Evolutionary conservation across 2,329 filamentous ascomycete genomes (phyloP), one percentile per base, ranked within the genome.

Genomic region (Fusarium sarcochroum): DNA sequence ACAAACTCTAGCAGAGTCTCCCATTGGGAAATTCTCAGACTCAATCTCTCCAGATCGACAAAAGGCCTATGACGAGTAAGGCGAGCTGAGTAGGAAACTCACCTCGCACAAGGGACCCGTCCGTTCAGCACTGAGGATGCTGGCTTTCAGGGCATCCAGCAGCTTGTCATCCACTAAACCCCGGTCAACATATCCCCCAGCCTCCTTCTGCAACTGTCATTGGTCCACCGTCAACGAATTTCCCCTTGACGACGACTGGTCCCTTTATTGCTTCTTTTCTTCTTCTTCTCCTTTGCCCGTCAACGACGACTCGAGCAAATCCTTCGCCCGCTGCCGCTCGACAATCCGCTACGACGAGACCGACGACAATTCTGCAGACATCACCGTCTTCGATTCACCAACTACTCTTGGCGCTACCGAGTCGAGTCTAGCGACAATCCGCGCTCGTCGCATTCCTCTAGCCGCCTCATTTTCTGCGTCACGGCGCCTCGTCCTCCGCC

Each of bases 261-360:
- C 62, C 57, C 61, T 59, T 63, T 10, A 58, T 67, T 56, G 51
- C 65, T 65, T 72, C 67, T 68, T 72, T 63, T 63, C 62, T 59
- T 67, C 51, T 58, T 58, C 52, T 38, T 61, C 64, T 63, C 66
- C 63, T 69, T 71, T 69, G 71, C 58, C 62, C 50, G 59, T 63
- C 64, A 66, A 58, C 66, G 68, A 73, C 71, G 69, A 73, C 71
- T 66, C 66, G 56, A 64, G 59, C 69, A 73, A 61, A 58, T 58
- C 62, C 53, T 63, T 67, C 52, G 53, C 46, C 58, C 41, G 59
- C 57, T 60, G 54, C 59, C 49, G 64, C 61, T 55, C 58, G 66
- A 63, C 61, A 62, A 59, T 51, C 56, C 35, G 38, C 55, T 23
- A 52, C 56, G 18, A 63, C 58, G 34, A 61, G 32, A 32, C 49